Evolutionary conservation across 441 rosid species (phyloP), one percentile per base, ranked within the genome.

Genomic region (Populus trichocarpa): DNA sequence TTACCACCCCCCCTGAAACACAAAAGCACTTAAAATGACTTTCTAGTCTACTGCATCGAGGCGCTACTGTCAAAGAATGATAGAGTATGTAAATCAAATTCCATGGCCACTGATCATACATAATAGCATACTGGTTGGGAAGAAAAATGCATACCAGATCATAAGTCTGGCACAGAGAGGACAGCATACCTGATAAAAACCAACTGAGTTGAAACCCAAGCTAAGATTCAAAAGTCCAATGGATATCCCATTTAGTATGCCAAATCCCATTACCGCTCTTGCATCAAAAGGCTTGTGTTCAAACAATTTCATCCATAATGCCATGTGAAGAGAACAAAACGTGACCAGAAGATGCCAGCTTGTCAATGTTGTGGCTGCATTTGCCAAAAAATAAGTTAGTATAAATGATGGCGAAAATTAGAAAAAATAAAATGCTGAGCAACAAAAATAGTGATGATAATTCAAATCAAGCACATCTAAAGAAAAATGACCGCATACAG

Each of bases 291-390:
- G 99, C 89, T 96, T 94, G 89, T 94, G 99, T 77, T 96, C 99
- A 80, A 96, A 96, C 85, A 91, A 84, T 79, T 96, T 96, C 96
- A 96, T 90, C 95, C 95, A 90, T 86, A 94, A 77, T 69, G 99
- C 99, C 83, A 90, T 94, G 76, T 94, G 99, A 86, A 96, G 99
- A 70, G 98, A 96, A 81, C 98, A 94, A 89, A 96, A 96, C 0
- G 99, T 96, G 75, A 96, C 99, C 83, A 96, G 81, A 67, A 96
- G 99, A 88, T 96, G 99, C 99, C 98, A 96, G 88, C 99, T 96
- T 61, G 99, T 96, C 93, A 96, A 87, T 70, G 99, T 96, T 71
- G 99, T 96, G 71, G 99, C 99, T 96, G 92, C 77, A 80, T 26
- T 67, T 77, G 42, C 69, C 81, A 81, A 25, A 65, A 20, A 42